A percentile compares a stretch with the other conserved stretches of the same genome.
phyloP scores from a whole-genome alignment of 2,329 filamentous ascomycete species.

The Hypoxylon sp. region DNA sequence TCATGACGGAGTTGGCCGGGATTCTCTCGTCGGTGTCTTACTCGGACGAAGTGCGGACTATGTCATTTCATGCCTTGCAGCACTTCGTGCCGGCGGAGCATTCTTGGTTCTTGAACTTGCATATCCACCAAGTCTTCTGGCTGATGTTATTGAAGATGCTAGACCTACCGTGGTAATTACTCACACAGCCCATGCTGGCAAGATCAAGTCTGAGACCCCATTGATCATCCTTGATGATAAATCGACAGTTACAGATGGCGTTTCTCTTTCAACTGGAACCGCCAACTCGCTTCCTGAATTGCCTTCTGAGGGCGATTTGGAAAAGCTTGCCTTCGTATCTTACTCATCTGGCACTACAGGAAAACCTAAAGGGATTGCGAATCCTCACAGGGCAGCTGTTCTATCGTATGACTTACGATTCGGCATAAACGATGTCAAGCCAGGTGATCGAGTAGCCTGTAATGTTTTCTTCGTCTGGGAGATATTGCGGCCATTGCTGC shows the following conservation, averaged over 20 bases:
- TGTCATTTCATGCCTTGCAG: slow-evolving; percentile 81
- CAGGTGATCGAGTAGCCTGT: slow-evolving; percentile 84
- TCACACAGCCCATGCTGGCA: slow-evolving; percentile 71
- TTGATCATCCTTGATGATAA: slow-evolving; percentile 74
- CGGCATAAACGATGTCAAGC: slow-evolving; percentile 74
- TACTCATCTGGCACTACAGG: slow-evolving; percentile 85
- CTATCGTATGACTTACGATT: slow-evolving; percentile 82
- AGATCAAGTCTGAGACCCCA: slow-evolving; percentile 73
- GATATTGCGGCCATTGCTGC: slow-evolving; percentile 80
- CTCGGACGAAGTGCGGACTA: slow-evolving; percentile 82
- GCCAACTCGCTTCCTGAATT: slow-evolving; percentile 62
- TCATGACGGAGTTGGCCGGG: slow-evolving; percentile 76
- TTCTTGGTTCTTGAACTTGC: slow-evolving; percentile 85
- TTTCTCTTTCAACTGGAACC: slow-evolving; percentile 51
- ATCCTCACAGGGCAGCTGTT: slow-evolving; percentile 80
- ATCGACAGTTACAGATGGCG: slow-evolving; percentile 48
- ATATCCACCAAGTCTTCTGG: slow-evolving; percentile 79
- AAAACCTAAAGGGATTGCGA: slow-evolving; percentile 82
- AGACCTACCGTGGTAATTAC: slow-evolving; percentile 79
- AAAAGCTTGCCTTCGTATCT: slow-evolving; percentile 82
- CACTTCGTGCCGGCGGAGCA: slow-evolving; percentile 82
- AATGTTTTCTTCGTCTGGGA: slow-evolving; percentile 93
- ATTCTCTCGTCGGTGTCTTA: slow-evolving; percentile 80
- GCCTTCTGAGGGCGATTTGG: slow-evolving; percentile 76
- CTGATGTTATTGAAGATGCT: slow-evolving; percentile 83